Percentiles rank a stretch among this genome's conserved stretches.
Conservation (phyloP, 2,329 filamentous ascomycete genomes). For the Paecilomyces niveus region DNA sequence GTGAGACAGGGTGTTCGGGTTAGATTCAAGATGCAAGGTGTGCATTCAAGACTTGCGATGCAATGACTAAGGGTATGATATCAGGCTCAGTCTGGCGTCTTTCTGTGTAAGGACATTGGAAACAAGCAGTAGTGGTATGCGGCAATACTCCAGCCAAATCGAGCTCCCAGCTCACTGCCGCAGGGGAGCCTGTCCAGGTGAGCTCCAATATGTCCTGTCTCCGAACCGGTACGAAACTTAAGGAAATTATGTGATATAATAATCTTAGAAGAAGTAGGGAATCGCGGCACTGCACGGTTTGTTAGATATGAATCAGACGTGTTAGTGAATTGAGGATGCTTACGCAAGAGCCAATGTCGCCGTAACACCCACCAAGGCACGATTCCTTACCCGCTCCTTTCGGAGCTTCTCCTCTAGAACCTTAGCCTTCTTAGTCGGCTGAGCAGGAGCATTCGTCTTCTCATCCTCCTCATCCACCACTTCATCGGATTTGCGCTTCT, state of each 20-base stretch:
- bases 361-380: slow-evolving; percentile 77
- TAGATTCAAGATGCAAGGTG: neutral
- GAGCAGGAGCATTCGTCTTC: slow-evolving; percentile 29
- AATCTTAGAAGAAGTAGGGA: slow-evolving; percentile 39
- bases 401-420: slow-evolving; percentile 67
- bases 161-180: neutral
- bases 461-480: slow-evolving; percentile 45
- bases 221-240: slow-evolving; percentile 1
- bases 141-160: neutral
- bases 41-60: neutral
- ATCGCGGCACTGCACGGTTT: slow-evolving; percentile 32
- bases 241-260: slow-evolving; percentile 1
- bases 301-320: slow-evolving; percentile 12
- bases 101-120: neutral
- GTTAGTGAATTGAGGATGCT: slow-evolving; percentile 36
- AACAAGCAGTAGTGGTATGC: neutral
- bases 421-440: slow-evolving; percentile 63
- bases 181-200: neutral
- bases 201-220: neutral
- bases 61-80: neutral
- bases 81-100: slow-evolving; percentile 1
- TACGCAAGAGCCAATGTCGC: slow-evolving; percentile 88
- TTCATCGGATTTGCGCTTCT: slow-evolving; percentile 70
- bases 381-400: slow-evolving; percentile 78
- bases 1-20: neutral